Percentiles rank a stretch among this genome's conserved stretches.
phyloP scores from a whole-genome alignment of 2,329 filamentous ascomycete species.

The Tolypocladium guangdongense region DNA sequence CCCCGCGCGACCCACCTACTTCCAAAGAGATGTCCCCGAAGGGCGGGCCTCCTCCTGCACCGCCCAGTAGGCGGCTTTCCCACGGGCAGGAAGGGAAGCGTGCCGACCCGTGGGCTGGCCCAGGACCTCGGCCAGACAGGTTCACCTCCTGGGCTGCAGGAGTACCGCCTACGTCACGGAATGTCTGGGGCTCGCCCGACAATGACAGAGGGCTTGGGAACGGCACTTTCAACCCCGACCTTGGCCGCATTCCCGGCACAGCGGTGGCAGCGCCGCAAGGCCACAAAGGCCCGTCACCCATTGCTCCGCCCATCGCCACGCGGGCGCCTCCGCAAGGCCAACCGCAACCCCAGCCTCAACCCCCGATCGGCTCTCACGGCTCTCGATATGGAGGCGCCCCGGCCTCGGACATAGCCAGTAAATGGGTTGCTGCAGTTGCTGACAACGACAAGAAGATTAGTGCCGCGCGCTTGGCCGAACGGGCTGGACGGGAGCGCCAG shows the following conservation, averaged over 20 bases:
- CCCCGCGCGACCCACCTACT: constrained; percentile 1
- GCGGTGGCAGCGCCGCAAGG: constrained; percentile 19
- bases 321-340: constrained; percentile 15
- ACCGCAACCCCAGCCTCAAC: constrained; percentile 14
- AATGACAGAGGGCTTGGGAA: constrained; percentile 65
- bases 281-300: constrained; percentile 32
- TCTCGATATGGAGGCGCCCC: constrained; percentile 14
- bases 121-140: constrained; percentile 32
- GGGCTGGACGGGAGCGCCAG: constrained; percentile 30
- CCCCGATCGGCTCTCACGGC: constrained; percentile 20
- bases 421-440: constrained; percentile 31
- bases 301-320: constrained; percentile 23
- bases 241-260: constrained; percentile 37
- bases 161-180: constrained; percentile 36
- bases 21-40: constrained; percentile 7
- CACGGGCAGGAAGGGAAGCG: constrained; percentile 22
- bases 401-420: constrained; percentile 23
- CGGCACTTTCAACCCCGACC: constrained; percentile 59
- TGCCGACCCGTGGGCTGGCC: constrained; percentile 25
- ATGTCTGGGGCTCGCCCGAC: constrained; percentile 67
- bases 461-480: constrained; percentile 26
- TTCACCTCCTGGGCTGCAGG: constrained; percentile 38
- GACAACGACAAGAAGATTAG: constrained; percentile 35
- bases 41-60: constrained; percentile 6
- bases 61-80: constrained; percentile 16